These are phyloP conservation scores for Echinosophora koreensis DNA, from an alignment of 306 rosid species.

Conservation along the genomic window DNA sequence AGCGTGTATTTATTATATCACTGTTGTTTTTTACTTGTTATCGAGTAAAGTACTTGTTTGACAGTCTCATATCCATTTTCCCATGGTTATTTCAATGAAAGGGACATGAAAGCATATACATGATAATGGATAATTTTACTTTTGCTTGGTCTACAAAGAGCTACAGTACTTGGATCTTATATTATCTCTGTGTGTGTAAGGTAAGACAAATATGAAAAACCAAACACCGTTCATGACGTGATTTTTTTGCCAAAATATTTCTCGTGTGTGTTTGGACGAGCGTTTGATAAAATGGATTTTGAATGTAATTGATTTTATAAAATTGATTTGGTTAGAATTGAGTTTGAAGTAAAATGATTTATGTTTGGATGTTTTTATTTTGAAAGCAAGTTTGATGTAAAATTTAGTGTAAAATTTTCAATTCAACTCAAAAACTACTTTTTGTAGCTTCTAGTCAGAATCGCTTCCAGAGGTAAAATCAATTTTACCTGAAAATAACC, in stretches of 20 bases:
- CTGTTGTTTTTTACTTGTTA: not conserved
- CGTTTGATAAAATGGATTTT: too few relatives aligned
- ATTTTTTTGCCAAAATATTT: not conserved
- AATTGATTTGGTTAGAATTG: too few relatives aligned
- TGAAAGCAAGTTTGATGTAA: too few relatives aligned
- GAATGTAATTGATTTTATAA: too few relatives aligned
- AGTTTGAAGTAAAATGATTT: too few relatives aligned
- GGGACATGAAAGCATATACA: not conserved
- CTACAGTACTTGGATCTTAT: not conserved
- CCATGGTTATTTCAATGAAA: not conserved
- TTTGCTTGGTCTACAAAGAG: not conserved
- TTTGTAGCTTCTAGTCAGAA: too few relatives aligned
- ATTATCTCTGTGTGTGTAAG: not conserved
- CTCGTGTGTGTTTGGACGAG: too few relatives aligned
- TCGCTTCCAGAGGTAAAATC: too few relatives aligned
- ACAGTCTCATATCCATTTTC: not conserved
- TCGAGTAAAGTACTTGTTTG: not conserved
- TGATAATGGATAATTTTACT: not conserved
- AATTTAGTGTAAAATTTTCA: too few relatives aligned
- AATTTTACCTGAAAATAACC: too few relatives aligned
- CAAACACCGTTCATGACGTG: constrained; percentile 3
- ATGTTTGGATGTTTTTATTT: too few relatives aligned
- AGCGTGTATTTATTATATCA: not conserved
- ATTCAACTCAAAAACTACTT: too few relatives aligned
- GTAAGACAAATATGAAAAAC: constrained; percentile 38